These are phyloP conservation scores for Skeletonema grethae DNA, from an alignment of 108 stramenopile species.

Conservation along the genomic window DNA sequence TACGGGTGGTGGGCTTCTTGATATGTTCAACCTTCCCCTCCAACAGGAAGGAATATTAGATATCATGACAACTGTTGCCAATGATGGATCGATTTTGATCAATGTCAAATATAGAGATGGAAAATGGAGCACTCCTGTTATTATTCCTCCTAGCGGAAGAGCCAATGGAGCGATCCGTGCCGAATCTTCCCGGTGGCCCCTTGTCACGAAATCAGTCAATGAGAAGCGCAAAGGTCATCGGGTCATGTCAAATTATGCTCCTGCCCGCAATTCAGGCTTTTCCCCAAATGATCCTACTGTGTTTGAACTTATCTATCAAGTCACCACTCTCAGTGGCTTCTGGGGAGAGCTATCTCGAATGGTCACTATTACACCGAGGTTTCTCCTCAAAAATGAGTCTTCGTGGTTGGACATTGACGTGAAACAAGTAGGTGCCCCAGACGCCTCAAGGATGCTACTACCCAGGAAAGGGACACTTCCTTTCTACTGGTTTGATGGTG, in stretches of 20 bases:
- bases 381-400: slow-evolving; percentile 68
- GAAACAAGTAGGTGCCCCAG: slow-evolving; percentile 65
- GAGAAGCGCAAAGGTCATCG: not conserved
- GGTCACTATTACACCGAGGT: slow-evolving; percentile 59
- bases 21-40: slow-evolving; percentile 12
- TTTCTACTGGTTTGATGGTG: slow-evolving; percentile 72
- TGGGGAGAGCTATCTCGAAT: slow-evolving; percentile 77
- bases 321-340: slow-evolving; percentile 57
- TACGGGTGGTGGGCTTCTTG: not conserved
- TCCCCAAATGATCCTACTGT: slow-evolving; percentile 37
- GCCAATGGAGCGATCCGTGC: slow-evolving; percentile 59
- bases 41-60: slow-evolving; percentile 18
- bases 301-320: slow-evolving; percentile 66
- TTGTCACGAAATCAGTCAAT: slow-evolving; percentile 24
- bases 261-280: not conserved
- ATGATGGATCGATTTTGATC: slow-evolving; percentile 22
- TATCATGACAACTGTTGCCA: slow-evolving; percentile 21
- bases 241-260: not conserved
- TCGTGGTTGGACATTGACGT: slow-evolving; percentile 47
- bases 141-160: slow-evolving; percentile 53
- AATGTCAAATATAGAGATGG: slow-evolving; percentile 41
- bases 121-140: slow-evolving; percentile 53
- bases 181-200: slow-evolving; percentile 64
- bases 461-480: slow-evolving; percentile 46
- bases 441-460: slow-evolving; percentile 40